phyloP scores from a whole-genome alignment of 1,284 basidiomycete genomes.

The Somion occarium region DNA sequence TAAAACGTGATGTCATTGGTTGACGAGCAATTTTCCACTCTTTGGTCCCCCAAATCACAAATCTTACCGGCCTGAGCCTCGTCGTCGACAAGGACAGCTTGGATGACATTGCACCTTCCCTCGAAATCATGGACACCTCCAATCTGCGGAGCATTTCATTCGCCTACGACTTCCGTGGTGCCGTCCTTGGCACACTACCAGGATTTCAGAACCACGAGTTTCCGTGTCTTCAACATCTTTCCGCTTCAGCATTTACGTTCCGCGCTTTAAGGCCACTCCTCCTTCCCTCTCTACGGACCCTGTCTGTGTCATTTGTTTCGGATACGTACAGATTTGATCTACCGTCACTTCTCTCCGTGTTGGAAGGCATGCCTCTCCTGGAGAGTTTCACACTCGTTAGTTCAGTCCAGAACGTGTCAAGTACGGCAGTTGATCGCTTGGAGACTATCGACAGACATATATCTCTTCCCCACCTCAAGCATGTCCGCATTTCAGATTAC shows the following conservation, averaged over 20 bases:
- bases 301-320: not conserved
- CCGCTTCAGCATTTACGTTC: not conserved
- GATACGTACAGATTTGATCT: not conserved
- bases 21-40: not conserved
- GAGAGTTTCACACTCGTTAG: not conserved
- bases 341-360: not conserved
- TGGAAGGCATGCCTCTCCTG: not conserved
- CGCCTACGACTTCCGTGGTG: not conserved
- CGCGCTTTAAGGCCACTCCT: not conserved
- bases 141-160: not conserved
- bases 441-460: not conserved
- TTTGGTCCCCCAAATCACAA: not conserved
- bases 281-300: not conserved
- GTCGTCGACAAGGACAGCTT: not conserved
- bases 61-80: not conserved
- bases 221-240: not conserved
- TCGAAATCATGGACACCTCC: not conserved
- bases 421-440: not conserved
- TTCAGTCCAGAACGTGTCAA: not conserved
- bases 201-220: not conserved
- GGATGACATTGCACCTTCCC: not conserved
- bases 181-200: not conserved
- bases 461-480: not conserved
- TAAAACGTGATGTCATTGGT: not conserved
- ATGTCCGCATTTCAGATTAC: not conserved